phyloP scores from a whole-genome alignment of 805 yeast genomes.

The Spathaspora arborariae region DNA sequence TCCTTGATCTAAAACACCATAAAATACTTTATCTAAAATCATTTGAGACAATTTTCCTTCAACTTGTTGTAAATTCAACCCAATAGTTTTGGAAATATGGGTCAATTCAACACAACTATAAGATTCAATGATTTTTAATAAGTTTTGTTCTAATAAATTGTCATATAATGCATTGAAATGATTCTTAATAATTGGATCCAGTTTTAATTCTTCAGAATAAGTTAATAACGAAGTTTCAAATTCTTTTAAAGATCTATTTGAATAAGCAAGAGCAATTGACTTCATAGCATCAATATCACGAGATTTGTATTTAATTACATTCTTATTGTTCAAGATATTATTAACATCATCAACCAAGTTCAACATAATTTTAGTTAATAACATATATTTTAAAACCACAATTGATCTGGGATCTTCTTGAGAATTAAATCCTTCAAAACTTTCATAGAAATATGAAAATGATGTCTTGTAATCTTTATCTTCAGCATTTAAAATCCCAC shows the following conservation, averaged over 20 bases:
- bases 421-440: slow-evolving; percentile 85
- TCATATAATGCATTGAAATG: slow-evolving; percentile 93
- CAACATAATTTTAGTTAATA: slow-evolving; percentile 89
- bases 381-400: slow-evolving; percentile 85
- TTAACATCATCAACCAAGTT: slow-evolving; percentile 83
- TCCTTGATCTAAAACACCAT: slow-evolving; percentile 96
- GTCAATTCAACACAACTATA: slow-evolving; percentile 92
- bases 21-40: slow-evolving; percentile 93
- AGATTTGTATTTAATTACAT: slow-evolving; percentile 64
- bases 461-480: slow-evolving; percentile 97
- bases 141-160: slow-evolving; percentile 85
- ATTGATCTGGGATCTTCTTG: slow-evolving; percentile 60
- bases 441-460: slow-evolving; percentile 89
- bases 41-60: slow-evolving; percentile 94
- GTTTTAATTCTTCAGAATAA: slow-evolving; percentile 70
- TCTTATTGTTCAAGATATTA: slow-evolving; percentile 69
- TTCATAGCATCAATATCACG: slow-evolving; percentile 94
- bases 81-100: slow-evolving; percentile 83
- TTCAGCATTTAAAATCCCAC: slow-evolving; percentile 94
- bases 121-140: slow-evolving; percentile 93
- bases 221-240: slow-evolving; percentile 78
- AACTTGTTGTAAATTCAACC: slow-evolving; percentile 80
- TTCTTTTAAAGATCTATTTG: slow-evolving; percentile 84
- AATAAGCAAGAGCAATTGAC: slow-evolving; percentile 85
- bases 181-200: slow-evolving; percentile 83